Evolutionary conservation across 257 asterid species (phyloP).

Genomic region (Salvia hispanica): DNA sequence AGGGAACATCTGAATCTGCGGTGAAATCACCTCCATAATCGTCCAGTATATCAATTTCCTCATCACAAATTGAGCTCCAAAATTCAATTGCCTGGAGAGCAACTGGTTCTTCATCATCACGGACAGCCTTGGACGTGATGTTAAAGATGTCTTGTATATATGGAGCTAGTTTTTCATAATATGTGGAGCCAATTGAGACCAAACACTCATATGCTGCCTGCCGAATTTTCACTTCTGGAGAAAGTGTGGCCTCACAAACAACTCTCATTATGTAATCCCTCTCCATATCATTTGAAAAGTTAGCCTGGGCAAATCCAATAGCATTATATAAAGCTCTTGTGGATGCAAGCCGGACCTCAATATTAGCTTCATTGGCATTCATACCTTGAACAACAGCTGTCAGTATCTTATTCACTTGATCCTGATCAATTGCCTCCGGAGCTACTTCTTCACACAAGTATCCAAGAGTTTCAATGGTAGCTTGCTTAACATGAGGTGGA

Average conservation of each 20-base stretch:
- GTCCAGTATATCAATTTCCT: constrained; percentile 77
- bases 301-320: constrained; percentile 81
- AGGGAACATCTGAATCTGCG: constrained; percentile 72
- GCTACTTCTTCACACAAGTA: constrained; percentile 83
- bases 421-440: constrained; percentile 79
- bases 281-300: constrained; percentile 80
- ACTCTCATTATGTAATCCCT: constrained; percentile 85
- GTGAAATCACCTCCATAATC: constrained; percentile 73
- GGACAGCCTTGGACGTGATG: constrained; percentile 73
- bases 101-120: constrained; percentile 72
- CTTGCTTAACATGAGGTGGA: constrained; percentile 78
- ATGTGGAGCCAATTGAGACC: constrained; percentile 76
- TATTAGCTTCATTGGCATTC: constrained; percentile 67
- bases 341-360: constrained; percentile 79
- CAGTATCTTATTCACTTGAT: constrained; percentile 78
- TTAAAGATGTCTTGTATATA: constrained; percentile 74
- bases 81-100: constrained; percentile 87
- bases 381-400: constrained; percentile 88
- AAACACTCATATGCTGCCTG: constrained; percentile 84
- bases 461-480: constrained; percentile 77
- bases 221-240: constrained; percentile 77
- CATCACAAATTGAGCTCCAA: constrained; percentile 83
- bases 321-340: constrained; percentile 78
- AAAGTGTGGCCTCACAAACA: constrained; percentile 77
- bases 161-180: constrained; percentile 73